These are phyloP conservation scores for Aspergillus sp. DNA, from an alignment of 2,329 filamentous ascomycete genomes.

Conservation along the genomic window DNA sequence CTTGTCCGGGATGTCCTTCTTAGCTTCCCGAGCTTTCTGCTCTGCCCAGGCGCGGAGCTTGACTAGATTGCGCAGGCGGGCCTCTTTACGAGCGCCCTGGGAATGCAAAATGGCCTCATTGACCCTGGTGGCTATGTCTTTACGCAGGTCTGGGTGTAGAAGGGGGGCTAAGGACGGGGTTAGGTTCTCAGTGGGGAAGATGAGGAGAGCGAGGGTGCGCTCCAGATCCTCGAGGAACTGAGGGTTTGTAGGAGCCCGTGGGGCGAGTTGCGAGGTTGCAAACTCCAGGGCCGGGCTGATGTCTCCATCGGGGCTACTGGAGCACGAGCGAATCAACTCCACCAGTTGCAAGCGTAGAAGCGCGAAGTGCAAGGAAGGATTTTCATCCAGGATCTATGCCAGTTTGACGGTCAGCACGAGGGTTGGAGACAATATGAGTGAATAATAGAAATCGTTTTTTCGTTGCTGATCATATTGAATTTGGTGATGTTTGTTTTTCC, in stretches of 20 bases:
- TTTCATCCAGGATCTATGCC: conserved; percentile 75
- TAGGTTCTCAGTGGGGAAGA: conserved; percentile 80
- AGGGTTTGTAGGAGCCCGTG: conserved; percentile 75
- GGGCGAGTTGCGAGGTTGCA: conserved; percentile 81
- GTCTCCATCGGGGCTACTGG: conserved; percentile 63
- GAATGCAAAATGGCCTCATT: conserved; percentile 81
- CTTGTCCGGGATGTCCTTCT: conserved; percentile 46
- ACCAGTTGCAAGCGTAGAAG: conserved; percentile 87
- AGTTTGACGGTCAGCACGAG: conserved; percentile 22
- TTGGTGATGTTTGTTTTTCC: conserved; percentile 78
- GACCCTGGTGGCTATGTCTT: conserved; percentile 79
- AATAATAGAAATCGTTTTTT: conserved; percentile 13
- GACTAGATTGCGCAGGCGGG: conserved; percentile 77
- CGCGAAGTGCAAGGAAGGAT: conserved; percentile 82
- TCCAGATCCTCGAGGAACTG: conserved; percentile 85
- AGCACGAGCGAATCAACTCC: conserved; percentile 82
- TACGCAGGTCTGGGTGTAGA: conserved; percentile 74
- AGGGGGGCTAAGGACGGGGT: conserved; percentile 72
- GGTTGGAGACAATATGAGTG: conserved; percentile 9
- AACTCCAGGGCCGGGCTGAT: conserved; percentile 81
- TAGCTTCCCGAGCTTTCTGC: conserved; percentile 46
- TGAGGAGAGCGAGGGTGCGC: conserved; percentile 85
- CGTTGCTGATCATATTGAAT: conserved; percentile 73
- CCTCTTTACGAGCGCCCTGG: conserved; percentile 71
- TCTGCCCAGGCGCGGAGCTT: conserved; percentile 85